Conservation (phyloP, 2,329 filamentous ascomycete genomes). For the Ophiostoma himal-ulmi region DNA sequence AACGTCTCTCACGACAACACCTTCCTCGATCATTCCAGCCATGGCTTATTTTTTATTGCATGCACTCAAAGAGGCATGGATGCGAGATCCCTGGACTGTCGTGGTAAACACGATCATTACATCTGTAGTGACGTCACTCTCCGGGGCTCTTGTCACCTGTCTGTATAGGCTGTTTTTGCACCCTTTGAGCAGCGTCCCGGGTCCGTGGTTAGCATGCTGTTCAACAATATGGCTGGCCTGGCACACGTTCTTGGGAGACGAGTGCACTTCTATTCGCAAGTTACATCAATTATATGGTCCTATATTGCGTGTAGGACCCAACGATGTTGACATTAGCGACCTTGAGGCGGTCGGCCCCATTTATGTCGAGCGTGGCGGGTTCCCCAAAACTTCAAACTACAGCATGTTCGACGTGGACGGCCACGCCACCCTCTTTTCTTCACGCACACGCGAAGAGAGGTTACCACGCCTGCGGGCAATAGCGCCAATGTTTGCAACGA, state of each 20-base stretch:
- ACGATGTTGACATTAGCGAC: constrained; percentile 23
- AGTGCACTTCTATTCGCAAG: constrained; percentile 18
- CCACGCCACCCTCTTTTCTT: constrained; percentile 22
- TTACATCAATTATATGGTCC: constrained; percentile 25
- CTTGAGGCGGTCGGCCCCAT: constrained; percentile 20
- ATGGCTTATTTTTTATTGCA: neutral
- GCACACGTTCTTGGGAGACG: constrained; percentile 20
- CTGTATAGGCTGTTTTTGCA: constrained; percentile 33
- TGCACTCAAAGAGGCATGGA: neutral
- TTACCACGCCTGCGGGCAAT: neutral
- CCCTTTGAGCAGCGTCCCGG: constrained; percentile 33
- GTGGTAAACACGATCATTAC: too few relatives aligned
- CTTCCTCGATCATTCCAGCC: neutral
- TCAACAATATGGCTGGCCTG: constrained; percentile 26
- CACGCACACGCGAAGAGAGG: constrained; percentile 6
- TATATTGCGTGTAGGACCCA: constrained; percentile 22
- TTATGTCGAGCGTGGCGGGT: constrained; percentile 22
- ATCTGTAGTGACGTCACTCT: neutral
- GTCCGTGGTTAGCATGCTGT: constrained; percentile 31
- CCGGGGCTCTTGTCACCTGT: neutral
- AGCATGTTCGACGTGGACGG: constrained; percentile 22
- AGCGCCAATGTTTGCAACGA: neutral
- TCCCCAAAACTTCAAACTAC: constrained; percentile 20
- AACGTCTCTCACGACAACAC: neutral
- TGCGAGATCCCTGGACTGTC: neutral